These are phyloP conservation scores for Geotrichum aggregatum DNA, from an alignment of 1,139 yeast genomes.

Conservation along the genomic window DNA sequence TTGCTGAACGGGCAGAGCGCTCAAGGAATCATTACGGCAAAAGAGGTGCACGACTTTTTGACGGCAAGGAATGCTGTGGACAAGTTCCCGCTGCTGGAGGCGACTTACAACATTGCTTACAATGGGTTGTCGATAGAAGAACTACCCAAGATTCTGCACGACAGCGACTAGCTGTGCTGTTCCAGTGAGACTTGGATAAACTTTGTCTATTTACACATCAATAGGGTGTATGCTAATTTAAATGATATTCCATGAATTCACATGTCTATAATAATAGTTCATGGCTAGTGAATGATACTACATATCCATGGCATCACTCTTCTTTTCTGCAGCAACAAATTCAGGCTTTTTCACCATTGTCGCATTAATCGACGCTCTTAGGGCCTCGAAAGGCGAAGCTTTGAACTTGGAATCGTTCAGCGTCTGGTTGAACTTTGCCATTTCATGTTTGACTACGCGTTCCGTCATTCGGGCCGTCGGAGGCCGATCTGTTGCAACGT, in stretches of 20 bases:
- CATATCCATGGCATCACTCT: conserved; percentile 12
- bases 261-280: too few relatives aligned
- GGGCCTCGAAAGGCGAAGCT: conserved; percentile 32
- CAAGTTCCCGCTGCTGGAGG: conserved; percentile 84
- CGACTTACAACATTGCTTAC: conserved; percentile 77
- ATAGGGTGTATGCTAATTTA: too few relatives aligned
- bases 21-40: conserved; percentile 85
- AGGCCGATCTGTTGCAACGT: conserved; percentile 27
- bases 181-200: too few relatives aligned
- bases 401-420: conserved; percentile 27
- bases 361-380: conserved; percentile 26
- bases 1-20: conserved; percentile 90
- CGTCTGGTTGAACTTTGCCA: conserved; percentile 31
- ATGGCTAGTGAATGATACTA: too few relatives aligned
- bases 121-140: conserved; percentile 52
- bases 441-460: conserved; percentile 34
- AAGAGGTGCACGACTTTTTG: conserved; percentile 84
- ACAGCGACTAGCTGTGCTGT: too few relatives aligned
- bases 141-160: conserved; percentile 34
- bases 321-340: conserved; percentile 17
- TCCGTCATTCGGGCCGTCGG: conserved; percentile 33
- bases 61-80: conserved; percentile 53
- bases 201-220: too few relatives aligned
- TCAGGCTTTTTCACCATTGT: conserved; percentile 28
- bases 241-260: too few relatives aligned